These are phyloP conservation scores for Xanthoceras sorbifolium DNA, from an alignment of 345 rosid genomes.

Conservation along the genomic window DNA sequence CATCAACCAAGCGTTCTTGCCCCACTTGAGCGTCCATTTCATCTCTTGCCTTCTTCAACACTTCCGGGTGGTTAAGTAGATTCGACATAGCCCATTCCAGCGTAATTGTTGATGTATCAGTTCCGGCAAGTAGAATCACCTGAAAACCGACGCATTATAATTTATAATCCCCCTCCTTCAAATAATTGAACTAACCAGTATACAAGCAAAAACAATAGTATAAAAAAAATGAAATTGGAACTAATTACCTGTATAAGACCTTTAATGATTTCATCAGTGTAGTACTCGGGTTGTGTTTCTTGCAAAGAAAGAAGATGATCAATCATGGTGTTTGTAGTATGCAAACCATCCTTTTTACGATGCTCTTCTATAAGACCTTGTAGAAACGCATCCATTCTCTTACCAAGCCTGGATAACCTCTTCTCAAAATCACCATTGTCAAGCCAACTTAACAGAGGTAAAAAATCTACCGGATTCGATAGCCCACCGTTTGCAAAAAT, in stretches of 20 bases:
- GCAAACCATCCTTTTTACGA: constrained; percentile 24
- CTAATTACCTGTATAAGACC: constrained; percentile 36
- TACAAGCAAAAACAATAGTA: too few species aligned
- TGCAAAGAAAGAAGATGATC: constrained; percentile 57
- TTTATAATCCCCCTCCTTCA: too few species aligned
- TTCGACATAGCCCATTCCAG: constrained; percentile 63
- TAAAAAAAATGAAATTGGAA: too few species aligned
- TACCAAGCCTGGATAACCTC: constrained; percentile 29
- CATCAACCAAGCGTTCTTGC: constrained; percentile 39
- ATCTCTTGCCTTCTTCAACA: constrained; percentile 32
- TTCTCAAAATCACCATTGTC: constrained; percentile 33
- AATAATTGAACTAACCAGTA: too few species aligned
- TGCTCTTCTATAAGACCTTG: constrained; percentile 54
- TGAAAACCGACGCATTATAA: too few species aligned
- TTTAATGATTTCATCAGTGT: constrained; percentile 60
- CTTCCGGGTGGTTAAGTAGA: constrained; percentile 36
- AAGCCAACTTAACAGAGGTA: constrained; percentile 38
- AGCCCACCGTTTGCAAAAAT: constrained; percentile 23
- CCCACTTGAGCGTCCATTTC: constrained; percentile 45
- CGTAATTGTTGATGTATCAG: constrained; percentile 49
- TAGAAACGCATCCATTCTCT: constrained; percentile 42
- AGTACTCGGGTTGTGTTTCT: constrained; percentile 45
- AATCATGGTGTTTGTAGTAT: constrained; percentile 45
- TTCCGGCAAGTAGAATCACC: constrained; percentile 49
- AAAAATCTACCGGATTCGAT: constrained; percentile 36